Conservation (phyloP, 495 filamentous ascomycete species). For the Penicillium lagena region DNA sequence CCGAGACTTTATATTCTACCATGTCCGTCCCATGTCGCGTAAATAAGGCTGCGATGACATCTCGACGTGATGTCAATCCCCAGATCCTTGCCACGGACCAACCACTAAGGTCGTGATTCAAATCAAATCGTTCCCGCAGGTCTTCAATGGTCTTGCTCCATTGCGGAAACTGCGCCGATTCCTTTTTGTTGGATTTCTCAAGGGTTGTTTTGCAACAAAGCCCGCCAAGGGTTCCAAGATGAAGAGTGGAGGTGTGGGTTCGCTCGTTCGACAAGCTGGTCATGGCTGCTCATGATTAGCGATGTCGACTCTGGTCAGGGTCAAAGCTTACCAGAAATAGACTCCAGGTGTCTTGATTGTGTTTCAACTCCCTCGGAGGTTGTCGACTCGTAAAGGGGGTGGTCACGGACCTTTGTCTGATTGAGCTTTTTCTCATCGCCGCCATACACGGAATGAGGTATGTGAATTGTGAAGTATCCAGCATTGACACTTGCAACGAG, state of each 20-base stretch:
- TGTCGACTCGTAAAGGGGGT: slow-evolving; percentile 11
- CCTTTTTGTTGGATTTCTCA: neutral
- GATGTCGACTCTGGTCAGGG: neutral
- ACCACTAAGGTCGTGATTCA: slow-evolving; percentile 38
- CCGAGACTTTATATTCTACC: slow-evolving; percentile 41
- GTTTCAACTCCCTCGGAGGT: slow-evolving; percentile 2
- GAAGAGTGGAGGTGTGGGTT: slow-evolving; percentile 10
- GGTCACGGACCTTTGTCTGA: slow-evolving; percentile 9
- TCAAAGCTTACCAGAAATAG: slow-evolving; percentile 22
- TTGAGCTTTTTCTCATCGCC: neutral
- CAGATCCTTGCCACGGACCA: slow-evolving; percentile 38
- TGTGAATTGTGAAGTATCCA: slow-evolving; percentile 16
- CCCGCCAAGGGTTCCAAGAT: slow-evolving; percentile 26
- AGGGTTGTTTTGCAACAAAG: slow-evolving; percentile 9
- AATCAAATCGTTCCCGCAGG: slow-evolving; percentile 35
- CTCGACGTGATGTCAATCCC: slow-evolving; percentile 40
- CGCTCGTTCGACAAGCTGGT: slow-evolving; percentile 8
- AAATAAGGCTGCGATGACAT: slow-evolving; percentile 33
- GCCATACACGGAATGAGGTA: slow-evolving; percentile 12
- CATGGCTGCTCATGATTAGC: slow-evolving; percentile 22
- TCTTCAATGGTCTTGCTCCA: slow-evolving; percentile 30
- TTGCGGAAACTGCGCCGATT: slow-evolving; percentile 3
- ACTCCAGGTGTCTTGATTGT: slow-evolving; percentile 16
- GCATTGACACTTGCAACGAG: slow-evolving; percentile 17
- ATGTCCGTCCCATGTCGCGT: slow-evolving; percentile 47